These are phyloP conservation scores for Cladorrhinum sp. DNA, from an alignment of 2,329 filamentous ascomycete species.

Conservation along the genomic window DNA sequence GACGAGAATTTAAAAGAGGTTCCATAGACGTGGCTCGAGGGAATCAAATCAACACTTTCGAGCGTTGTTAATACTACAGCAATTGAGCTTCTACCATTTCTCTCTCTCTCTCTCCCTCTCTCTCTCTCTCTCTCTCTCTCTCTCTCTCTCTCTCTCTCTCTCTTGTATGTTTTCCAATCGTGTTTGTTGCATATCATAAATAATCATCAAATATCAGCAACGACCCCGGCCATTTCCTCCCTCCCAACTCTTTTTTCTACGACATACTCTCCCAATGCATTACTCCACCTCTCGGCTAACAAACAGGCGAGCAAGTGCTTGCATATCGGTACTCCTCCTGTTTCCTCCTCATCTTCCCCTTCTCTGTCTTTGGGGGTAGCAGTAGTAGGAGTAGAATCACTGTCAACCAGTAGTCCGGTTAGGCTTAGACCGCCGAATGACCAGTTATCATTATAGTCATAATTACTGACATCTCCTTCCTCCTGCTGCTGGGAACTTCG, in stretches of 20 bases:
- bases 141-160: too few relatives aligned
- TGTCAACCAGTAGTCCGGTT: too few relatives aligned
- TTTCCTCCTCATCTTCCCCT: slow-evolving; percentile 31
- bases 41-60: slow-evolving; percentile 5
- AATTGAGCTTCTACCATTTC: neutral
- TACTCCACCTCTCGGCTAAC: slow-evolving; percentile 63
- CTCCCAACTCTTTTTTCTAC: slow-evolving; percentile 51
- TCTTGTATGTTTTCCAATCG: too few relatives aligned
- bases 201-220: slow-evolving; percentile 38
- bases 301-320: slow-evolving; percentile 89
- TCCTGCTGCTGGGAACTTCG: too few relatives aligned
- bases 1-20: neutral
- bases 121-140: too few relatives aligned
- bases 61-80: slow-evolving; percentile 28
- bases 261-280: slow-evolving; percentile 55
- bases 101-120: neutral
- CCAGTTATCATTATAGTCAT: slow-evolving; percentile 30
- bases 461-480: too few relatives aligned
- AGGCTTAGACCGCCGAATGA: slow-evolving; percentile 50
- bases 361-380: too few relatives aligned
- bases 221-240: slow-evolving; percentile 73
- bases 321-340: slow-evolving; percentile 57
- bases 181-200: neutral
- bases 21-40: slow-evolving; percentile 23
- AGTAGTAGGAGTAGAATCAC: too few relatives aligned